These are phyloP conservation scores for Fusarium succisae DNA, from an alignment of 2,329 filamentous ascomycete species.

Conservation along the genomic window DNA sequence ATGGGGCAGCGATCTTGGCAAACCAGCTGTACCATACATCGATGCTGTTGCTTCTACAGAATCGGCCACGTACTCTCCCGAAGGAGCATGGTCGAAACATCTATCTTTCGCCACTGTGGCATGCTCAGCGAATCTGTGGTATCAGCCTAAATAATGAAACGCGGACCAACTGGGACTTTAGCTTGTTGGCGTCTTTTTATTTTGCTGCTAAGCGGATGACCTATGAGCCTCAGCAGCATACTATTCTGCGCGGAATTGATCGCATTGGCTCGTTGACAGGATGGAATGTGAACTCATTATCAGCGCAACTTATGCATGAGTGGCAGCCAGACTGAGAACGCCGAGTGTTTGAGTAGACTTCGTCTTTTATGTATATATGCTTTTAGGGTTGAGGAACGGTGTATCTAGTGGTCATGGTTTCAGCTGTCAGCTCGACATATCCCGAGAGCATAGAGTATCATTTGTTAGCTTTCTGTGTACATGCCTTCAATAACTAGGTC, in stretches of 20 bases:
- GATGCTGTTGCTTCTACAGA: conserved; percentile 61
- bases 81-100: conserved; percentile 44
- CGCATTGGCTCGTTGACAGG: conserved; percentile 53
- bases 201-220: conserved; percentile 58
- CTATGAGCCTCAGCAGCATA: conserved; percentile 57
- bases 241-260: conserved; percentile 52
- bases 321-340: conserved; percentile 41
- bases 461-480: not conserved
- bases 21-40: conserved; percentile 68
- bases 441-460: too few species aligned
- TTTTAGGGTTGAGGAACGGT: not conserved
- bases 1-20: conserved; percentile 54
- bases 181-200: conserved; percentile 57
- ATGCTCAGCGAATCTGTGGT: conserved; percentile 59
- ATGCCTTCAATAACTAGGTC: not conserved
- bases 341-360: not conserved
- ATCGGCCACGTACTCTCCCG: conserved; percentile 57
- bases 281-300: conserved; percentile 48
- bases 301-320: conserved; percentile 39
- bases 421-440: not conserved
- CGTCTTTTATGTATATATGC: not conserved
- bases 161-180: conserved; percentile 58
- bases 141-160: conserved; percentile 59
- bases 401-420: not conserved
- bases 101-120: conserved; percentile 57